Base-by-base conservation (phyloP, 805 yeast genomes). In the Wickerhamomyces ciferrii region DNA sequence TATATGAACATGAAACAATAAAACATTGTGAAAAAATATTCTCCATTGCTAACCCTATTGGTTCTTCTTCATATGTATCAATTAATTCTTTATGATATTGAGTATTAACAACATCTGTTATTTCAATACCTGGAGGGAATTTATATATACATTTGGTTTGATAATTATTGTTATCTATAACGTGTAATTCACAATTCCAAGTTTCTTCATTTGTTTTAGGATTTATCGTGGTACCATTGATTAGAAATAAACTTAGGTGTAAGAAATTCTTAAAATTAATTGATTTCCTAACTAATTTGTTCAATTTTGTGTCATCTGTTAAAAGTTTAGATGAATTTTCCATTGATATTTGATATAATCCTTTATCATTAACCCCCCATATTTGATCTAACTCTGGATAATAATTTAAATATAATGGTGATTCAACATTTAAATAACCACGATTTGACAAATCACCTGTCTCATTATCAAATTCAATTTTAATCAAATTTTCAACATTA, bases 11-110 rank as follows among this genome's bases (percentile, higher is more conserved):
- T 7, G 72, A 60, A 1, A 67, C 63, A 4, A 66, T 48, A 51
- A 68, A 66, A 46, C 72, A 68, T 45, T 63, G 67, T 8, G 60
- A 55, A n/a, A 68, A 53, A 4, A 66, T 55, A 27, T 63, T 53
- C 39, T 62, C 60, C 50, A 67, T 65, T 0, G 69, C 72, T 43
- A 57, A 53, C 14, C 55, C 43, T 6, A 61, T 54, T 27, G 47
- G 50, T 29, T 51, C 54, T 32, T 60, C 62, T 37, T 56, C 56
- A 34, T 54, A 53, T 4, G 55, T 48, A 24, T 56, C 58, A 36
- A 57, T 52, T 7, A 51, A 42, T 2, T 46, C 54, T 18, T 49
- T 54, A 15, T 48, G 34, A 27, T 58, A 60, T 6, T 48, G 43
- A 2, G 58, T 46, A 43, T 57, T 60, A 6, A 56, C 56, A 25